Evolutionary conservation across 2,329 filamentous ascomycete species (phyloP).

Genomic region (Neonectria coccinea): DNA sequence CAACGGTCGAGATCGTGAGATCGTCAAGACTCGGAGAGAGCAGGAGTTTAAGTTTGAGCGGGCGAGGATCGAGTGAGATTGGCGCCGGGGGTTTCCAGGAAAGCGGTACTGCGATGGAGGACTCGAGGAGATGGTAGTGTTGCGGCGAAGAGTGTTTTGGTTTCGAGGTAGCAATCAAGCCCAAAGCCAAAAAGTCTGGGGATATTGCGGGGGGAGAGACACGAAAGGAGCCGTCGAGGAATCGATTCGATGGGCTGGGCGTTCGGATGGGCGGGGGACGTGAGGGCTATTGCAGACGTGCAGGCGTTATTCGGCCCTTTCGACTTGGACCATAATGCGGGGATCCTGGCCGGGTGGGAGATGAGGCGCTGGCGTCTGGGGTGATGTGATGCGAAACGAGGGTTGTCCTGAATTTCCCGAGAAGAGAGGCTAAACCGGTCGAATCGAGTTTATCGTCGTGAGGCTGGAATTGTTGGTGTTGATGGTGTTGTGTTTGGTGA

Average conservation of each 20-base stretch:
- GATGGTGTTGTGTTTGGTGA: constrained; percentile 22
- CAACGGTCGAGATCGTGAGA: constrained; percentile 16
- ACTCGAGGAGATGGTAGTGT: constrained; percentile 13
- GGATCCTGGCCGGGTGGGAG: constrained; percentile 37
- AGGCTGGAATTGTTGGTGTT: constrained; percentile 8
- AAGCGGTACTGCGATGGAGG: constrained; percentile 5
- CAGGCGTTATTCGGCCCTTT: constrained; percentile 55
- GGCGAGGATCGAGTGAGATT: constrained; percentile 12
- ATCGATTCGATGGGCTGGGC: constrained; percentile 41
- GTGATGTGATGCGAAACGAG: constrained; percentile 18
- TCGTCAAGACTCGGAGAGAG: constrained; percentile 20
- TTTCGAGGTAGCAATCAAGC: constrained; percentile 30
- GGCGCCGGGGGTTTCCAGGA: constrained; percentile 21
- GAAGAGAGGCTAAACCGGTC: neutral
- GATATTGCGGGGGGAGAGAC: constrained; percentile 46
- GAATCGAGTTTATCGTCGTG: constrained; percentile 14
- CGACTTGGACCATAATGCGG: constrained; percentile 50
- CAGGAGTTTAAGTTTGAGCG: constrained; percentile 31
- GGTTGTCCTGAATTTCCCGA: constrained; percentile 3
- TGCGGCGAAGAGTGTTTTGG: constrained; percentile 21
- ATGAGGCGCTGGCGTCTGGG: constrained; percentile 22
- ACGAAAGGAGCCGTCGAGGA: constrained; percentile 40
- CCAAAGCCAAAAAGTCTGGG: constrained; percentile 45
- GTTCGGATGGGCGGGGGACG: constrained; percentile 37
- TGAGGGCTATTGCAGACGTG: constrained; percentile 43